Conservation (phyloP, 2,329 filamentous ascomycete species). For the Phoma herbarum region DNA sequence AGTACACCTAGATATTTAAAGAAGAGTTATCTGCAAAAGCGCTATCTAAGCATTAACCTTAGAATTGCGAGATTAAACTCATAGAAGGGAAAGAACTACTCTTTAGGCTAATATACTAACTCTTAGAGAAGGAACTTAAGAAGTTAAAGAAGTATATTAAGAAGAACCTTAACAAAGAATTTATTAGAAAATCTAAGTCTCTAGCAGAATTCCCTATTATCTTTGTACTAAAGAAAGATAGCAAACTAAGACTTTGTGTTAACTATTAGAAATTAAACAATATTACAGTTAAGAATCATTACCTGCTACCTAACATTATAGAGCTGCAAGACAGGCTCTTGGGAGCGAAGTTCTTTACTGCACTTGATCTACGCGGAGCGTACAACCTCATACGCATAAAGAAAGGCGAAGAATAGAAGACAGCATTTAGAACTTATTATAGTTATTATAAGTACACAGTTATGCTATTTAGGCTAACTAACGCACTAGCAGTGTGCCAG, state of each 20-base stretch:
- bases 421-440: no score
- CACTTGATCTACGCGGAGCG: no score
- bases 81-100: background rate
- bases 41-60: background rate
- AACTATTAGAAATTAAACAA: background rate
- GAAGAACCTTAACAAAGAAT: background rate
- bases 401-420: no score
- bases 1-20: background rate
- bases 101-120: background rate
- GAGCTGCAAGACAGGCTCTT: no score
- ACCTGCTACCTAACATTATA: no score
- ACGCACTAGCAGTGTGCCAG: no score
- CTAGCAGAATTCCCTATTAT: background rate
- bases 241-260: background rate
- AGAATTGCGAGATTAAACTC: slow-evolving; percentile 1
- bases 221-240: background rate
- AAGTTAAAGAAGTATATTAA: background rate
- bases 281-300: background rate
- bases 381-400: no score
- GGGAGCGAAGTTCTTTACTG: no score
- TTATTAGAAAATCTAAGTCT: background rate
- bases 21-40: background rate
- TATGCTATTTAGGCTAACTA: no score
- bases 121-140: background rate
- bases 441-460: no score